Conservation (phyloP, 306 rosid species). For the Pterocarpus macrocarpus region DNA sequence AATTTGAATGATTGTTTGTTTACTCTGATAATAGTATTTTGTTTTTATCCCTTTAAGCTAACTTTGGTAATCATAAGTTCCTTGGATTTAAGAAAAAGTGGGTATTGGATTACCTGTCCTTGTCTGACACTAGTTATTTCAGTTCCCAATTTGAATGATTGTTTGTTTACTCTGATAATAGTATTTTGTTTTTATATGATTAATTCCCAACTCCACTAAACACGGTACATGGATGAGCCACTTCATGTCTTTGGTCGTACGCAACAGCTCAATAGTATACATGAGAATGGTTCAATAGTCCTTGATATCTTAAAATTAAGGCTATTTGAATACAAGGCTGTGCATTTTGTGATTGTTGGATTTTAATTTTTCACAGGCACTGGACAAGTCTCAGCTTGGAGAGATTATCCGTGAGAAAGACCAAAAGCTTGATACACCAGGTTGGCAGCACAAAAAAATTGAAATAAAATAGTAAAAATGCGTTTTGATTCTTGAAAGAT, state of each 20-base stretch:
- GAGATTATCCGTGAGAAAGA: slow-evolving; percentile 78
- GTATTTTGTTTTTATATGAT: not conserved
- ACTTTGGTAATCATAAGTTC: not conserved
- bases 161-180: not conserved
- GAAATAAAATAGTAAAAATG: not conserved
- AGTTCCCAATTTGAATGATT: too few species aligned
- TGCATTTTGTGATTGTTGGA: slow-evolving; percentile 30
- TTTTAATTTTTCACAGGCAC: slow-evolving; percentile 65
- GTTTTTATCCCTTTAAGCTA: not conserved
- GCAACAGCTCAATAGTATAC: not conserved
- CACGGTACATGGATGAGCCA: not conserved
- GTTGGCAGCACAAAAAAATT: slow-evolving; percentile 49
- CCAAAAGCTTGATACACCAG: slow-evolving; percentile 88
- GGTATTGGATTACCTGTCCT: too few species aligned
- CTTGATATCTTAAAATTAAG: slow-evolving; percentile 10
- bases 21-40: not conserved
- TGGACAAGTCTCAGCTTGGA: slow-evolving; percentile 93
- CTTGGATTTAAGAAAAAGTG: not conserved
- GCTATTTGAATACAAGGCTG: slow-evolving; percentile 5
- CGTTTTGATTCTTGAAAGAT: too few species aligned
- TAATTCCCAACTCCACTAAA: not conserved
- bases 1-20: too few species aligned
- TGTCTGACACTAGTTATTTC: too few species aligned
- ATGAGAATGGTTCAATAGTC: slow-evolving; percentile 13
- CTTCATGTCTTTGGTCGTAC: not conserved